phyloP scores from a whole-genome alignment of 2,329 filamentous ascomycete genomes.

The Apiospora phragmitis region DNA sequence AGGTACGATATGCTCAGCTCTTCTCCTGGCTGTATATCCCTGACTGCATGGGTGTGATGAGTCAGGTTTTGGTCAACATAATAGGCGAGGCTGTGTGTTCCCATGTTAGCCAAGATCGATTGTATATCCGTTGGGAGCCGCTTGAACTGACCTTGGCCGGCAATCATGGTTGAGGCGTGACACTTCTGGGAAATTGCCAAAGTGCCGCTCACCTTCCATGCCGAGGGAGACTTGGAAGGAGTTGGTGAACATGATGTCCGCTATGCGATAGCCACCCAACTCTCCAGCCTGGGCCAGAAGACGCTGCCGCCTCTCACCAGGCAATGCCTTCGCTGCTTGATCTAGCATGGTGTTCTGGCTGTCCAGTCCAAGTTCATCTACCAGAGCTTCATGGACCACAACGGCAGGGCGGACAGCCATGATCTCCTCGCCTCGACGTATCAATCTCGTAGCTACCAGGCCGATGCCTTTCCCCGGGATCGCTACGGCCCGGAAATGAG shows the following conservation, averaged over 20 bases:
- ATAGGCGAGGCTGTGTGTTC: constrained; percentile 28
- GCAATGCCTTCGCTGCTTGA: constrained; percentile 21
- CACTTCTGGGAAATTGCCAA: constrained; percentile 38
- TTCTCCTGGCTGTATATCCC: constrained; percentile 33
- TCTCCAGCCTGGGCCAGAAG: constrained; percentile 24
- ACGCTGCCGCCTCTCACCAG: constrained; percentile 16
- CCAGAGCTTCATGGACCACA: constrained; percentile 22
- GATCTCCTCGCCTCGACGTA: constrained; percentile 24
- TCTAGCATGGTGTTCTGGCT: constrained; percentile 23
- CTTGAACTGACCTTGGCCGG: constrained; percentile 35
- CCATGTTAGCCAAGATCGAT: background rate
- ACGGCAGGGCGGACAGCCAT: constrained; percentile 24
- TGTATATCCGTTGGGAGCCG: background rate
- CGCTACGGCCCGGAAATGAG: constrained; percentile 13
- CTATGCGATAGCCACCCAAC: constrained; percentile 24
- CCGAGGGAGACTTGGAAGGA: constrained; percentile 25
- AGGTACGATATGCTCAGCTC: constrained; percentile 45
- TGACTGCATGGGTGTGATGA: constrained; percentile 38
- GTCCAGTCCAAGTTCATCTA: constrained; percentile 21
- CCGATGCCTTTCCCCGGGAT: constrained; percentile 25
- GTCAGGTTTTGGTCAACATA: constrained; percentile 36
- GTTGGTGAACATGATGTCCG: constrained; percentile 28
- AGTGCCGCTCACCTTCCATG: constrained; percentile 17
- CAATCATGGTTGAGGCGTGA: constrained; percentile 43
- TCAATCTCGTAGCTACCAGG: constrained; percentile 21